These are phyloP conservation scores for Chlamydomonas applanata DNA, from an alignment of 139 green algal genomes.

Conservation along the genomic window DNA sequence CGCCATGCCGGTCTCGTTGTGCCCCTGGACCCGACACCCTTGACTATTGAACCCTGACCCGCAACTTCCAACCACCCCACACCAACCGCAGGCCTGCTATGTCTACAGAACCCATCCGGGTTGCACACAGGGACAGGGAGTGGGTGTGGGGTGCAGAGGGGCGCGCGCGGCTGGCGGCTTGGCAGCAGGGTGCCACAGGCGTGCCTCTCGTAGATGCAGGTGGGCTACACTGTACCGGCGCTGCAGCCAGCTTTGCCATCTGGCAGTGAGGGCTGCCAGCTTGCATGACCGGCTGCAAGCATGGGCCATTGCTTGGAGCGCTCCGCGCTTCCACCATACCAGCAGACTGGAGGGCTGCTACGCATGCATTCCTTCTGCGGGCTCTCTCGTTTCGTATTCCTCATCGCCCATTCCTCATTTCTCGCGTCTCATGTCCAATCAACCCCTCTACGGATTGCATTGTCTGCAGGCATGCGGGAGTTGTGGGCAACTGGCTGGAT, in stretches of 20 bases:
- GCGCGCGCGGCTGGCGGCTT: constrained; percentile 39
- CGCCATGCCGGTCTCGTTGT: too few relatives aligned
- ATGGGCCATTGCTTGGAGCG: too few relatives aligned
- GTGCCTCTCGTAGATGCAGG: constrained; percentile 84
- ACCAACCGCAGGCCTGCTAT: constrained; percentile 60
- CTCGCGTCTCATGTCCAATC: neutral
- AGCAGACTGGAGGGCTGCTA: too few relatives aligned
- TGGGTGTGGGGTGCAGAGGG: constrained; percentile 14
- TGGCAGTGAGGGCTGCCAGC: too few relatives aligned
- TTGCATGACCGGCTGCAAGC: too few relatives aligned
- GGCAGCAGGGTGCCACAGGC: constrained; percentile 73
- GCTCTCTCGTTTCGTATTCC: neutral
- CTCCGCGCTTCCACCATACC: too few relatives aligned
- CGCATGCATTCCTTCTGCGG: neutral
- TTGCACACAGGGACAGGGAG: constrained; percentile 30
- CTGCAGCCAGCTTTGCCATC: neutral
- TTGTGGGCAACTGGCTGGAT: constrained; percentile 83
- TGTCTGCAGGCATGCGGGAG: constrained; percentile 72
- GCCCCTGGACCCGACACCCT: neutral
- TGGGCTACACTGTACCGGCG: neutral
- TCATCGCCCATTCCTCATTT: neutral
- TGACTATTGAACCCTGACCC: neutral
- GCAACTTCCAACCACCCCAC: constrained; percentile 16
- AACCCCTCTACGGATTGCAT: too few relatives aligned
- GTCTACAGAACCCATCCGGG: constrained; percentile 40